Evolutionary conservation across 2,329 filamentous ascomycete species (phyloP), one percentile per base, ranked within the genome.

Genomic region (Venturia asperata): DNA sequence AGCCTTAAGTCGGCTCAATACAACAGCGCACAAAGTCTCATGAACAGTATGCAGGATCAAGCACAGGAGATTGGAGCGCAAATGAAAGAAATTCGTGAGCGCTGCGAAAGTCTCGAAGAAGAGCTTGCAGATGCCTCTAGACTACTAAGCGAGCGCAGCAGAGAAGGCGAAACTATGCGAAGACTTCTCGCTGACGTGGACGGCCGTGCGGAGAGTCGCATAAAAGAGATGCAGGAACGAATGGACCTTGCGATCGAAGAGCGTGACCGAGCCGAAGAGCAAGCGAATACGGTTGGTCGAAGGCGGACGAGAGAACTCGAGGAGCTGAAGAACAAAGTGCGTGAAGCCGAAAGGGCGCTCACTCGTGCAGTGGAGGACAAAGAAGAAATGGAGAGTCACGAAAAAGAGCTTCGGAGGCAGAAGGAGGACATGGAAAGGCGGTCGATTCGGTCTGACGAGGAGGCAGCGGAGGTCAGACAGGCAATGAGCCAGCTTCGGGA

Each of bases 111-210:
- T 66, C 80, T 97, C 0, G 93, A 97, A 72, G 94, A 99, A 76
- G 94, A 99, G 75, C 82, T 97, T 0, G 85, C 86, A 0, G 94
- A 99, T 75, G 88, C 92, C 3, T 92, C 96, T 73, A 85, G 91
- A 66, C 83, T 97, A 67, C 83, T 99, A 1, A 86, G 85, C 63
- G 94, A 99, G 76, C 87, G 94, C 34, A 93, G 91, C 4, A 86
- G 94, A 55, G 94, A 99, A 77, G 90, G 87, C 34, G 93, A 97
- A 78, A 97, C 91, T 0, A 97, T 99, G 92, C 86, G 94, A 42
- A 83, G 92, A 61, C 82, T 97, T 67, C 80, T 99, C 15, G 87
- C 88, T 19, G 93, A 97, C 69, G 90, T 92, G 10, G 91, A 97
- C 74, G 85, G 89, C 67, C 84, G 90, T 11, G 87, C 92, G 1